Conservation (phyloP, 345 rosid genomes). For the Melaleuca quinquenervia region DNA sequence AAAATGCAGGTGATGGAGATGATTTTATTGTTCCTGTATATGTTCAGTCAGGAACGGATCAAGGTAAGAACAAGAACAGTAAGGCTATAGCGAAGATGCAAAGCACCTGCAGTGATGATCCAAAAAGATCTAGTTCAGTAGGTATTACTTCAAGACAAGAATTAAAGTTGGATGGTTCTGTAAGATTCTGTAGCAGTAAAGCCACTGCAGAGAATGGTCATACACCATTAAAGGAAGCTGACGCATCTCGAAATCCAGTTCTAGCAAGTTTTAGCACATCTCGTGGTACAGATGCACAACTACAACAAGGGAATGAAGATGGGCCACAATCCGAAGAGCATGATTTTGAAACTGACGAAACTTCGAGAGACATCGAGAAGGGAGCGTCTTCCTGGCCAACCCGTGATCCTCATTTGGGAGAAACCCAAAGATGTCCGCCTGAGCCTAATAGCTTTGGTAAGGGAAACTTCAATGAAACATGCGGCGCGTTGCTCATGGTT, state of each 20-base stretch:
- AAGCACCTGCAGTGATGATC: slow-evolving; percentile 4
- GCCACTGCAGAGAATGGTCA: slow-evolving; percentile 5
- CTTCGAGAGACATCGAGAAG: slow-evolving; percentile 13
- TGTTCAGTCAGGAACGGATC: slow-evolving; percentile 25
- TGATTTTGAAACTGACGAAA: slow-evolving; percentile 7
- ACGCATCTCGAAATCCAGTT: slow-evolving; percentile 5
- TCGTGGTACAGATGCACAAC: slow-evolving; percentile 15
- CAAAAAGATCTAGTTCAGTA: slow-evolving; percentile 6
- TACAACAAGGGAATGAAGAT: slow-evolving; percentile 19
- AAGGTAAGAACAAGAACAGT: slow-evolving; percentile 15
- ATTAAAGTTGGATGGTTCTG: slow-evolving; percentile 11
- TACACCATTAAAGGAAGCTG: slow-evolving; percentile 1
- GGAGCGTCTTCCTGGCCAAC: slow-evolving; percentile 11
- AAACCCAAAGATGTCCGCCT: slow-evolving; percentile 15
- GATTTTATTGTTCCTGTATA: slow-evolving; percentile 71
- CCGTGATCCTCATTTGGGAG: slow-evolving; percentile 13
- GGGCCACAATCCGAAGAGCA: slow-evolving; percentile 7
- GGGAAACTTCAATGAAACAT: slow-evolving; percentile 11
- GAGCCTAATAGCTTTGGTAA: slow-evolving; percentile 21
- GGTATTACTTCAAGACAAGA: slow-evolving; percentile 14
- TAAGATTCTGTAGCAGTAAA: slow-evolving; percentile 13
- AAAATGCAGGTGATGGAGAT: slow-evolving; percentile 50
- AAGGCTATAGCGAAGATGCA: slow-evolving; percentile 7
- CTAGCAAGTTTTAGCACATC: slow-evolving; percentile 13
- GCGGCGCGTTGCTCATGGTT: slow-evolving; percentile 11